Evolutionary conservation across 192 early-diverging fungal genomes (phyloP).

Genomic region (Anaeromyces robustus): DNA sequence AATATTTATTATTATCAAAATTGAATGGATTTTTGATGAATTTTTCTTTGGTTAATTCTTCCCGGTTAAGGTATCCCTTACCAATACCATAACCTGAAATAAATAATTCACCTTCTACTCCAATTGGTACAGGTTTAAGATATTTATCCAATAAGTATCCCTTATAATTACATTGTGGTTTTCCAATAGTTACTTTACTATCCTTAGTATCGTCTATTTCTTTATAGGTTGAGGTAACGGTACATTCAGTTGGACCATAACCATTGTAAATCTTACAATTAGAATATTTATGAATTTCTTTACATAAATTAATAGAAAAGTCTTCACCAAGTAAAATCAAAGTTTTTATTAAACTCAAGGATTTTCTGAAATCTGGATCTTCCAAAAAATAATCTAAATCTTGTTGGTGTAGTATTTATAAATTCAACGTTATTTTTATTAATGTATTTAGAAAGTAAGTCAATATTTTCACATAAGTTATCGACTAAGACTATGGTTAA

Average conservation of each 20-base stretch:
- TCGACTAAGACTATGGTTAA: too few relatives aligned
- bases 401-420: neutral
- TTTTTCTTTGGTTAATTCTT: conserved; percentile 12
- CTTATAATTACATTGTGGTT: conserved; percentile 2
- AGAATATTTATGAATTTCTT: too few relatives aligned
- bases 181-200: conserved; percentile 1
- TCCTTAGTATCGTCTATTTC: neutral
- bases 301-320: too few relatives aligned
- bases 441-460: too few relatives aligned
- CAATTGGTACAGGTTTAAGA: conserved; percentile 12
- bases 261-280: neutral
- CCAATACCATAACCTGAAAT: conserved; percentile 21
- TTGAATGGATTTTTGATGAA: conserved; percentile 14
- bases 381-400: neutral
- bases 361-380: too few relatives aligned
- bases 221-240: neutral
- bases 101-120: conserved; percentile 19
- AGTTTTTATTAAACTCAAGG: too few relatives aligned
- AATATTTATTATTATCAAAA: neutral
- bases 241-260: conserved; percentile 5
- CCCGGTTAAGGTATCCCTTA: conserved; percentile 21
- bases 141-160: conserved; percentile 8
- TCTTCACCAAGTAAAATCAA: too few relatives aligned
- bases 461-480: too few relatives aligned
- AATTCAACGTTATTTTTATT: too few relatives aligned